Conservation (phyloP, 805 yeast genomes). For the Lachancea lanzarotensis region DNA sequence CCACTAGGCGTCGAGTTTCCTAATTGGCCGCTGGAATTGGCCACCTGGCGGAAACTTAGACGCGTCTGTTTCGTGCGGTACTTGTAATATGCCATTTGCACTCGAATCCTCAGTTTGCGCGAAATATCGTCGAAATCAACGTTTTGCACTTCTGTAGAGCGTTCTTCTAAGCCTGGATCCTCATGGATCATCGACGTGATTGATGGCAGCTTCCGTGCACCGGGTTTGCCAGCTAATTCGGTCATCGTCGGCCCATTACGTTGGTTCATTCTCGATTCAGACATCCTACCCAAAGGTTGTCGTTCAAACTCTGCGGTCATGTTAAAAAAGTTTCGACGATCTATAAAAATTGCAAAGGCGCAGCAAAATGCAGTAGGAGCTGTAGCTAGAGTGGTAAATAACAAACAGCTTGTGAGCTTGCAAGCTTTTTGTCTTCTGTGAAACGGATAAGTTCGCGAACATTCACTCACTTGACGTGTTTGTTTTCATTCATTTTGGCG, state of each 20-base stretch:
- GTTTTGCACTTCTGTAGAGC: neutral
- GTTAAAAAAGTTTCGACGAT: neutral
- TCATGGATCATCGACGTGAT: conserved; percentile 4
- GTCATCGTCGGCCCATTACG: conserved; percentile 6
- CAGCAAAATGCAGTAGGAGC: neutral
- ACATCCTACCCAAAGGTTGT: conserved; percentile 24
- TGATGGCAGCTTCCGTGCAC: conserved; percentile 3
- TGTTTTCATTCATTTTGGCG: conserved; percentile 3
- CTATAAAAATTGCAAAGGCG: neutral
- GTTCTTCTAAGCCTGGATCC: neutral
- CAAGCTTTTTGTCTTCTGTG: neutral
- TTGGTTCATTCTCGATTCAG: conserved; percentile 23
- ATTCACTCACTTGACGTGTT: neutral
- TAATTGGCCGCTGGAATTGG: too few species aligned
- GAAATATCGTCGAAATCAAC: conserved; percentile 3
- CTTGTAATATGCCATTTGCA: conserved; percentile 48
- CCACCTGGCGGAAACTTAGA: conserved; percentile 12
- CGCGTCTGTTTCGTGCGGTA: conserved; percentile 42
- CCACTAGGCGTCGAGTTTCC: neutral
- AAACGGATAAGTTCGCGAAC: neutral
- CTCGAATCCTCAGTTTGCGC: conserved; percentile 39
- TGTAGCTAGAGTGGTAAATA: neutral
- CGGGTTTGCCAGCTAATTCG: neutral
- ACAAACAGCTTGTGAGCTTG: neutral
- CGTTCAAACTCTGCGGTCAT: conserved; percentile 21